A percentile compares a stretch with the other conserved stretches of the same genome.
Conservation (phyloP, 495 filamentous ascomycete species). For the Pseudevernia furfuracea region DNA sequence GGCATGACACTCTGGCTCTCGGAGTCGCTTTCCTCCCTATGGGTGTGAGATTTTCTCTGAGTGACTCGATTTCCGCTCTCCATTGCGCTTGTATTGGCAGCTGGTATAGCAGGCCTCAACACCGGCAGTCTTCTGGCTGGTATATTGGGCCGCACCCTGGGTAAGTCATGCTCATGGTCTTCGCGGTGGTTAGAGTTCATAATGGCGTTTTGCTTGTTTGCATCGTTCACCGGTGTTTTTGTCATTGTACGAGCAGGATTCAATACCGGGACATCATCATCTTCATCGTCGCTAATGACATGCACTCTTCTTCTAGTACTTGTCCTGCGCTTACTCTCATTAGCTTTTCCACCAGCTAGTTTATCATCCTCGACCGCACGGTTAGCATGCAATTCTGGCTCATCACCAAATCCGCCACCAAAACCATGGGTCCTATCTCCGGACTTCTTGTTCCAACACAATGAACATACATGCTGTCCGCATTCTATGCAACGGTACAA, state of each 20-base stretch:
- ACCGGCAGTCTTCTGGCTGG: background rate
- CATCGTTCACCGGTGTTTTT: background rate
- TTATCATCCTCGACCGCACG: no score
- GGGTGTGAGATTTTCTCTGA: background rate
- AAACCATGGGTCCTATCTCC: slow-evolving; percentile 28
- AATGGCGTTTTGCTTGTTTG: background rate
- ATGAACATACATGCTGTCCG: slow-evolving; percentile 39
- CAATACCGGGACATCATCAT: background rate
- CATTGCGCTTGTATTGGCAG: background rate
- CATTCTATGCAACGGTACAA: slow-evolving; percentile 42
- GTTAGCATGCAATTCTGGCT: background rate
- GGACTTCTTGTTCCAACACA: slow-evolving; percentile 28
- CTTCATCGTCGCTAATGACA: slow-evolving; percentile 1
- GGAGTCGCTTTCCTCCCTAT: background rate
- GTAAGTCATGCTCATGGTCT: background rate
- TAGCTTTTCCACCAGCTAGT: background rate
- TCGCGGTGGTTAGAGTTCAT: background rate
- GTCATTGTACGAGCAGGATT: background rate
- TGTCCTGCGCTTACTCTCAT: background rate
- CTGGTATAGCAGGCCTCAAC: background rate
- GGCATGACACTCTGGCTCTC: background rate
- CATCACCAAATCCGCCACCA: background rate
- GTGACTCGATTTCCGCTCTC: background rate
- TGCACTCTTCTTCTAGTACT: background rate
- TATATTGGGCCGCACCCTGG: background rate